Conservation (phyloP, 495 filamentous ascomycete species). For the Penicillium arizonense region DNA sequence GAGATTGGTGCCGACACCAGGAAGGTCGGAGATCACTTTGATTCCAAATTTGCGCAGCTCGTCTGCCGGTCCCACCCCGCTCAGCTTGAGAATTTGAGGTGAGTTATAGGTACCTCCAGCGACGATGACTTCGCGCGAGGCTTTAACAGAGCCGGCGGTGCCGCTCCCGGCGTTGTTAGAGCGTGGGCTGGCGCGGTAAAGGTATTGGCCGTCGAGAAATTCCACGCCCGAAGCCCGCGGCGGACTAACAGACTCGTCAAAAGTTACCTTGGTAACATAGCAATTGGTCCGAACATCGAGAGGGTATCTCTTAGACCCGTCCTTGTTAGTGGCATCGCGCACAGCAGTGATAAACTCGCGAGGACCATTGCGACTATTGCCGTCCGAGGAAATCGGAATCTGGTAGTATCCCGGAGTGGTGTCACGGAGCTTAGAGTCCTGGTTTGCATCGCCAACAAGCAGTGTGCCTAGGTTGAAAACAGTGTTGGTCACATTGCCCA, state of each 20-base stretch:
- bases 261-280: slow-evolving; percentile 59
- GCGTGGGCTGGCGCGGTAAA: slow-evolving; percentile 59
- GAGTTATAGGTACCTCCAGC: slow-evolving; percentile 61
- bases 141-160: slow-evolving; percentile 42
- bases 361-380: slow-evolving; percentile 46
- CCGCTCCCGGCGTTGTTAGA: slow-evolving; percentile 28
- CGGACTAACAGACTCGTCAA: slow-evolving; percentile 40
- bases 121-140: slow-evolving; percentile 57
- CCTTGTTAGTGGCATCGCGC: slow-evolving; percentile 44
- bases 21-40: slow-evolving; percentile 51
- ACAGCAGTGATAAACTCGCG: slow-evolving; percentile 55
- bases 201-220: slow-evolving; percentile 56
- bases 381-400: slow-evolving; percentile 48
- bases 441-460: slow-evolving; percentile 53
- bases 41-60: slow-evolving; percentile 53
- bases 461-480: slow-evolving; percentile 41
- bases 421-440: slow-evolving; percentile 36
- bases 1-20: slow-evolving; percentile 64
- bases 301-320: slow-evolving; percentile 55
- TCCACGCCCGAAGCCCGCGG: slow-evolving; percentile 61
- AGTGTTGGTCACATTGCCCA: slow-evolving; percentile 43
- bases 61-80: slow-evolving; percentile 55
- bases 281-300: slow-evolving; percentile 60
- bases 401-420: slow-evolving; percentile 48
- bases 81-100: slow-evolving; percentile 63